phyloP scores from a whole-genome alignment of 106 monocot genomes.

The Phalaenopsis aphrodite region DNA sequence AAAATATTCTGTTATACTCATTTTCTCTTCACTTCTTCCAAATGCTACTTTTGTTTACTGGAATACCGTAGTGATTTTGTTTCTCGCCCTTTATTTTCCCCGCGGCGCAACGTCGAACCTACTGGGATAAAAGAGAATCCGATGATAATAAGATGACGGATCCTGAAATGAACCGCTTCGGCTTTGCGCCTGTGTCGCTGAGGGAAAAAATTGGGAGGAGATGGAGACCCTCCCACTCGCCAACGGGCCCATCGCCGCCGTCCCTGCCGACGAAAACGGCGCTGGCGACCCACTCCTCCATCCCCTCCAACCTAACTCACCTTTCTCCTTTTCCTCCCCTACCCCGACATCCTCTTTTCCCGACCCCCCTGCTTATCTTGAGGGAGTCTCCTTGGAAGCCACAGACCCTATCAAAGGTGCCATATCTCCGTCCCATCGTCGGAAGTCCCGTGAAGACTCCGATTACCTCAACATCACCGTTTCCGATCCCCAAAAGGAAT shows the following conservation, averaged over 20 bases:
- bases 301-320: conserved; percentile 8
- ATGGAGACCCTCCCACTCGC: conserved; percentile 56
- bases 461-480: conserved; percentile 62
- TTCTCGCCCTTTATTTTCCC: too few relatives aligned
- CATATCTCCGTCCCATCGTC: conserved; percentile 4
- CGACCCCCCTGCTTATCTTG: conserved; percentile 55
- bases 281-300: conserved; percentile 34
- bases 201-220: too few relatives aligned
- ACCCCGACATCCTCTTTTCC: conserved; percentile 9
- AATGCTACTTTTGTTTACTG: too few relatives aligned
- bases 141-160: not conserved
- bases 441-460: not conserved
- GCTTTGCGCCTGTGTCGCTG: conserved; percentile 11
- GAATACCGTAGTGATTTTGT: too few relatives aligned
- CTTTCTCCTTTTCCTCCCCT: conserved; percentile 12
- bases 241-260: conserved; percentile 17
- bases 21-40: too few relatives aligned
- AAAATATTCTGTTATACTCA: too few relatives aligned
- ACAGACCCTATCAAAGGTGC: not conserved
- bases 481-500: conserved; percentile 79
- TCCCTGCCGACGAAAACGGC: conserved; percentile 15
- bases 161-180: not conserved
- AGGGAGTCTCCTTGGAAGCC: conserved; percentile 27
- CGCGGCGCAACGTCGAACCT: too few relatives aligned
- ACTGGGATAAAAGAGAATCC: too few relatives aligned